Conservation (phyloP, 2,329 filamentous ascomycete genomes). For the Aureobasidium sp. region DNA sequence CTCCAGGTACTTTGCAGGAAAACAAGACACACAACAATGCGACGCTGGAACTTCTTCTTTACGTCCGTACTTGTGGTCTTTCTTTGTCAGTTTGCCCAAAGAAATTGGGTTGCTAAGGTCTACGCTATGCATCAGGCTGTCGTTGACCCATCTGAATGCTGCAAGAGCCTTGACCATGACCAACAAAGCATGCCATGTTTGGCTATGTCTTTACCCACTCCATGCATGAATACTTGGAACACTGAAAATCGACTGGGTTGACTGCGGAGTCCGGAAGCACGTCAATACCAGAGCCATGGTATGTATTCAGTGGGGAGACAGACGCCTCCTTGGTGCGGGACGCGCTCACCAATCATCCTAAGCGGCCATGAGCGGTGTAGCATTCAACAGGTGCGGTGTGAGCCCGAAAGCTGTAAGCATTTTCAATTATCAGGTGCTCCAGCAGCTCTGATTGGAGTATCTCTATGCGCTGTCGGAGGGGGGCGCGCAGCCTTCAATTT, state of each 20-base stretch:
- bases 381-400: constrained; percentile 5
- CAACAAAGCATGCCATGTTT: not conserved
- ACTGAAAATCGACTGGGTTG: not conserved
- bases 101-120: not conserved
- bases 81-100: not conserved
- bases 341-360: constrained; percentile 2
- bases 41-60: not conserved
- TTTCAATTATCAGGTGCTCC: not conserved
- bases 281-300: constrained; percentile 1
- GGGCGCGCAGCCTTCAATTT: constrained; percentile 1
- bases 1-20: not conserved
- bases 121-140: not conserved
- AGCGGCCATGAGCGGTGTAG: constrained; percentile 1
- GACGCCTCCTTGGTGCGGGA: not conserved
- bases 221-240: not conserved
- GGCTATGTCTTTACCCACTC: not conserved
- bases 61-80: not conserved
- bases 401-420: constrained; percentile 1
- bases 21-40: not conserved
- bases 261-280: not conserved
- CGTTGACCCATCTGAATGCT: not conserved
- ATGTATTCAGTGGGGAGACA: not conserved
- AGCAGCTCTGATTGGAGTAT: not conserved
- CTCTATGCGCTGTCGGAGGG: not conserved
- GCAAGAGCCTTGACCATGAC: not conserved